Conservation (phyloP, 345 rosid genomes). For the Bruguiera parviflora region DNA sequence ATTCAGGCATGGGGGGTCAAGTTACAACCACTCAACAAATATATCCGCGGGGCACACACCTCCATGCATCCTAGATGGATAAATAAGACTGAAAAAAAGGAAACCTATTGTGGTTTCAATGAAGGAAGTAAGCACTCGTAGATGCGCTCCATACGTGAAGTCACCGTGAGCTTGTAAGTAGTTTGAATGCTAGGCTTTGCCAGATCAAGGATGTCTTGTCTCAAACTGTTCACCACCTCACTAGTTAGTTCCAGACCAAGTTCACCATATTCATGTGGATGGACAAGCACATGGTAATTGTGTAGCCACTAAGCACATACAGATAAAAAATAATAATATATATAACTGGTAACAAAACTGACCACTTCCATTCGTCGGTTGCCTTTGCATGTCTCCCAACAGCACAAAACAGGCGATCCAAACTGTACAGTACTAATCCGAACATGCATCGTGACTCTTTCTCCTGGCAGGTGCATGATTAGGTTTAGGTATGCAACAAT, state of each 20-base stretch:
- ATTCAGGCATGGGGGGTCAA: no score
- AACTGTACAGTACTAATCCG: constrained; percentile 69
- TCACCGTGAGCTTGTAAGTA: constrained; percentile 55
- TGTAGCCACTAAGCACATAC: background rate
- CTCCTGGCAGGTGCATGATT: constrained; percentile 42
- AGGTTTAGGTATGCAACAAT: background rate
- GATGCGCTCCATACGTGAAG: constrained; percentile 57
- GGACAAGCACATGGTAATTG: no score
- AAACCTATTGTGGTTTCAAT: constrained; percentile 37
- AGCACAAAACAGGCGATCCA: constrained; percentile 64
- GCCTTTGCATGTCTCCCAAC: constrained; percentile 68
- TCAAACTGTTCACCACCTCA: constrained; percentile 49
- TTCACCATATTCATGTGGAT: background rate
- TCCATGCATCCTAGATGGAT: no score
- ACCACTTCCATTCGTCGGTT: constrained; percentile 89
- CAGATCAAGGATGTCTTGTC: constrained; percentile 70
- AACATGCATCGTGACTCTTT: constrained; percentile 69
- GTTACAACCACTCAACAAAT: no score
- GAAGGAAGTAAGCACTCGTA: constrained; percentile 83
- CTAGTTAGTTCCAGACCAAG: constrained; percentile 12
- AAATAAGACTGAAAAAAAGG: background rate
- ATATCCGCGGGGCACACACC: no score
- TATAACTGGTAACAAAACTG: constrained; percentile 22
- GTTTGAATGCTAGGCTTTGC: constrained; percentile 67
- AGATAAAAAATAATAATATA: background rate